Base-by-base conservation (phyloP, 192 early-diverging fungal genomes). In the Cetraspora pellucida region DNA sequence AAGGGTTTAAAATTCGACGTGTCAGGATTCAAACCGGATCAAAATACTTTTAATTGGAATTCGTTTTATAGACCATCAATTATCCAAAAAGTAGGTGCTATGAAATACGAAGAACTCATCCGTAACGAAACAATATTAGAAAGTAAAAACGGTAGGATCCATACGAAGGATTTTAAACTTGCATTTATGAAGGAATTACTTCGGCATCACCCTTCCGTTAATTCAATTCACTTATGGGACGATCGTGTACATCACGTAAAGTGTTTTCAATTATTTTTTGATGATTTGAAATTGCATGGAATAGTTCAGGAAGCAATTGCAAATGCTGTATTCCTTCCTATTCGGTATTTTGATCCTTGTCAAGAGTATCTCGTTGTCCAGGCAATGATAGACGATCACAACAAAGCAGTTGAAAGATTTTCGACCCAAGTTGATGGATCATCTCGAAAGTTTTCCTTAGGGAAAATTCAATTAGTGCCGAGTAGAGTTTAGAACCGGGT, bases 171-270 rank as follows among this genome's bases (percentile, higher is more conserved):
- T n/a, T 65, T 44, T 19, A 65, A 65, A 23, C 10, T n/a, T 1
- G 21, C n/a, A 2, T 65, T 65, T 65, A 65, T 65, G n/a, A 5
- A 23, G 2, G 37, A 65, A 44, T 65, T 65, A 10, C n/a, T 65
- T 1, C n/a, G 6, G 17, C 63, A 65, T 65, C 37, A 65, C 19
- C 63, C 63, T n/a, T 44, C 63, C 10, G 13, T 19, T n/a, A 31
- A n/a, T n/a, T 31, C 63, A 65, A n/a, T 65, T 8, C n/a, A 19
- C 43, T 21, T 65, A 65, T 65, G 63, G 63, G 63, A 65, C n/a
- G 63, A 65, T 65, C 63, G 63, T 0, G 1, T 2, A 10, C 11
- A 16, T 11, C 63, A 65, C 43, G 7, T 21, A 10, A 45, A 45
- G 10, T 3, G 19, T 10, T 65, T 65, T 45, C 19, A 65, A 43